Conservation (phyloP, 2,329 filamentous ascomycete species). For the Xenosphaeropsis pyriputrescens region DNA sequence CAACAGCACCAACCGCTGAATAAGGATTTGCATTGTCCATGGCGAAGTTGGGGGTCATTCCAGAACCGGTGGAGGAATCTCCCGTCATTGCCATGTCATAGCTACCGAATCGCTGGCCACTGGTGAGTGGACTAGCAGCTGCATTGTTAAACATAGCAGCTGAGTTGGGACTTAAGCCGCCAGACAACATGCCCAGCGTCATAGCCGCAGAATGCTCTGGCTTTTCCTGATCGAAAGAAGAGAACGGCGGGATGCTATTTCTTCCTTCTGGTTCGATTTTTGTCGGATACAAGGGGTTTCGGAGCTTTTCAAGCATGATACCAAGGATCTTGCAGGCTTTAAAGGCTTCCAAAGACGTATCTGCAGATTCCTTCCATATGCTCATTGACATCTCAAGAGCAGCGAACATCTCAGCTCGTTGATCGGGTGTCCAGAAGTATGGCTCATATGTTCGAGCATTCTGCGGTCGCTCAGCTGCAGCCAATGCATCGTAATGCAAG, state of each 20-base stretch:
- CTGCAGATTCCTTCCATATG: slow-evolving; percentile 69
- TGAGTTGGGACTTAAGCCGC: slow-evolving; percentile 38
- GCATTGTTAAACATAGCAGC: slow-evolving; percentile 17
- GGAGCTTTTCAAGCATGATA: slow-evolving; percentile 72
- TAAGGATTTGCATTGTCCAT: slow-evolving; percentile 13
- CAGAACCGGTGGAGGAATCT: slow-evolving; percentile 18
- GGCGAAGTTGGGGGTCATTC: slow-evolving; percentile 24
- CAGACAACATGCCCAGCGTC: slow-evolving; percentile 54
- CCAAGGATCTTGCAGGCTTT: slow-evolving; percentile 73
- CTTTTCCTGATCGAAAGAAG: slow-evolving; percentile 29
- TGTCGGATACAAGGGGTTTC: slow-evolving; percentile 23
- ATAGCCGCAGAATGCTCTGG: slow-evolving; percentile 52
- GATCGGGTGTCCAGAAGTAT: slow-evolving; percentile 40
- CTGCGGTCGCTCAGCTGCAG: slow-evolving; percentile 16
- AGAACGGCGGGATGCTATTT: slow-evolving; percentile 13
- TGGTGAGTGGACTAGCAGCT: slow-evolving; percentile 18
- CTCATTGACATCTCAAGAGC: slow-evolving; percentile 56
- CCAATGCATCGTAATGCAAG: slow-evolving; percentile 51
- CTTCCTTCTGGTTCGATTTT: slow-evolving; percentile 2
- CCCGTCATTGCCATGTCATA: slow-evolving; percentile 15
- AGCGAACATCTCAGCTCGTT: slow-evolving; percentile 61
- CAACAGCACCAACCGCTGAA: slow-evolving; percentile 8
- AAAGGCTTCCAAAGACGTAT: slow-evolving; percentile 75
- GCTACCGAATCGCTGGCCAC: slow-evolving; percentile 9
- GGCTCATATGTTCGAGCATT: slow-evolving; percentile 26